These are phyloP conservation scores for Gossypium laxum DNA, from an alignment of 441 rosid genomes.

Conservation along the genomic window DNA sequence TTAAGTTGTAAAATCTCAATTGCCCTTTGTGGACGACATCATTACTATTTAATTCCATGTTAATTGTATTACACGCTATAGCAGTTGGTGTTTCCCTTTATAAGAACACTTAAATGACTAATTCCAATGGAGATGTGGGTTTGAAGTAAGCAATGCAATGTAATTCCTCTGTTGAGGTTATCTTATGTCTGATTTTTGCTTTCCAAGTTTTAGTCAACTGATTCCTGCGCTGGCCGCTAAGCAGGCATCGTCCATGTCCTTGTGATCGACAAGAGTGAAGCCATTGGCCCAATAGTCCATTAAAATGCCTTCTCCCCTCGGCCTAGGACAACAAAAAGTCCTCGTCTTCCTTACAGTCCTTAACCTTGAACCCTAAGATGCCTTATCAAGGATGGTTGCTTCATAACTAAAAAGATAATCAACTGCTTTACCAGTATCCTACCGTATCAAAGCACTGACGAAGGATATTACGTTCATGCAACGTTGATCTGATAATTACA, in stretches of 20 bases:
- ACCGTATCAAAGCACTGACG: neutral
- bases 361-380: no score
- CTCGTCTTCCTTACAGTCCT: no score
- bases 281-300: neutral
- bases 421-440: neutral
- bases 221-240: neutral
- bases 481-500: neutral
- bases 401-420: neutral
- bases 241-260: neutral
- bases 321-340: no score
- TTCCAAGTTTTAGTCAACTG: neutral
- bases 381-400: neutral
- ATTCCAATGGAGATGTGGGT: conserved; percentile 24
- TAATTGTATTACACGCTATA: conserved; percentile 23
- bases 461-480: neutral
- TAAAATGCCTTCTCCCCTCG: no score
- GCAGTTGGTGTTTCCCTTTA: conserved; percentile 18
- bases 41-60: conserved; percentile 1
- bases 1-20: conserved; percentile 6
- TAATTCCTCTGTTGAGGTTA: neutral
- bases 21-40: neutral
- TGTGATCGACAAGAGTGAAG: neutral
- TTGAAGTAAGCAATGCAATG: conserved; percentile 23
- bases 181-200: neutral
- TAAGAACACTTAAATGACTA: conserved; percentile 27